Base-by-base conservation (phyloP, 2,329 filamentous ascomycete genomes). In the Nakataea oryzae region DNA sequence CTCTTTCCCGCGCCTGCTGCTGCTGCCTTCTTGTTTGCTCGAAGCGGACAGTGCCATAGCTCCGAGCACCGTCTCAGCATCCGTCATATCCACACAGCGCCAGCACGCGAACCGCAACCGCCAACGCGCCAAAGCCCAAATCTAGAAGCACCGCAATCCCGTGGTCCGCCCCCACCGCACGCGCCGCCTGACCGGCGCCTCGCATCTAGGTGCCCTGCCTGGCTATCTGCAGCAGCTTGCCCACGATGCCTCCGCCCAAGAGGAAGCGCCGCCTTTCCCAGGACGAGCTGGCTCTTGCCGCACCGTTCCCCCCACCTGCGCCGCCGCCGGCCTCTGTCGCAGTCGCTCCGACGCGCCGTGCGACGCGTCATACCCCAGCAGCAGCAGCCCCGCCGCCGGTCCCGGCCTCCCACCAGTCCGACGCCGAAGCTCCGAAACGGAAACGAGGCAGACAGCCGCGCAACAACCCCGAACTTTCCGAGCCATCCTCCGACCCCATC, bases 311-410 rank as follows among this genome's bases (percentile, higher is more conserved):
- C 11, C 41, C 41, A 9, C 29, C 54, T 29, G 55, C 55, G 27
- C 24, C n/a, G 29, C 59, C 1, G n/a, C 63, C n/a, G 54, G 61
- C n/a, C 14, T 47, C 17, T 12, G 54, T 57, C 27, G 14, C 60
- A 9, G 12, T 26, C 55, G 62, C 54, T 17, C 63, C 62, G 54
- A 66, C 71, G 63, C 72, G 71, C 62, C 70, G 73, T 65, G 68
- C 69, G 60, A 75, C 72, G 67, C 73, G 73, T 62, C 71, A 71
- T 59, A 67, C 71, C 12, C 72, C 74, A 28, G 27, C 29, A 30
- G 29, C 60, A 70, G 70, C 57, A 66, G 72, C 64, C 72, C 66
- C 69, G 62, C 34, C 58, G 28, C 13, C 32, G 26, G 32, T 34
- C n/a, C 6, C 41, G 3, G 9, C 11, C 21, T 13, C 57, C 3